Conservation (phyloP, 2,329 filamentous ascomycete genomes). For the Coniochaeta sp. region DNA sequence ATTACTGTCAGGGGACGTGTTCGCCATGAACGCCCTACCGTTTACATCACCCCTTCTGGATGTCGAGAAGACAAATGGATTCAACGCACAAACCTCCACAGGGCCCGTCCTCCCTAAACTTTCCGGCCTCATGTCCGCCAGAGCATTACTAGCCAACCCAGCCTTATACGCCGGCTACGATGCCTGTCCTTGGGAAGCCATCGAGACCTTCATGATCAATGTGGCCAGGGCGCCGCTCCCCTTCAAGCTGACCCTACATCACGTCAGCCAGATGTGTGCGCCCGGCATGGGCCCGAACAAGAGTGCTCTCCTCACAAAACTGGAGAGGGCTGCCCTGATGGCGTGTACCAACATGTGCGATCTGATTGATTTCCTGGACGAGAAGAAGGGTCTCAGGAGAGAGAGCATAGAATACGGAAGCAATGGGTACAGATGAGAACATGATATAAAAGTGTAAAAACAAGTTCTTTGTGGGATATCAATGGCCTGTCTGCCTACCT, state of each 20-base stretch:
- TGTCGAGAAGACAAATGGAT: slow-evolving; percentile 6
- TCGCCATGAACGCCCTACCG: slow-evolving; percentile 44
- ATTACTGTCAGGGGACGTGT: slow-evolving; percentile 63
- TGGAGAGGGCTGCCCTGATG: slow-evolving; percentile 44
- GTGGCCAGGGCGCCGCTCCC: slow-evolving; percentile 51
- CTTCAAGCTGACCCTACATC: slow-evolving; percentile 56
- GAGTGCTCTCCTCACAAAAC: slow-evolving; percentile 43
- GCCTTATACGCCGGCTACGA: slow-evolving; percentile 53
- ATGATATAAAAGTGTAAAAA: background rate
- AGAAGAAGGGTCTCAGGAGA: slow-evolving; percentile 24
- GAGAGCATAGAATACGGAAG: background rate
- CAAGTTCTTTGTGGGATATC: slow-evolving; percentile 9
- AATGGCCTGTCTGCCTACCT: slow-evolving; percentile 3
- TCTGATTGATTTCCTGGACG: slow-evolving; percentile 53
- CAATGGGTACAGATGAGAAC: background rate
- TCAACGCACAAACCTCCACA: slow-evolving; percentile 1
- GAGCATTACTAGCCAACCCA: slow-evolving; percentile 60
- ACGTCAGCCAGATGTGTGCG: slow-evolving; percentile 59
- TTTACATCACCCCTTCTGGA: slow-evolving; percentile 26
- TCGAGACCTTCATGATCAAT: slow-evolving; percentile 55
- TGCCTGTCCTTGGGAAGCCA: slow-evolving; percentile 53
- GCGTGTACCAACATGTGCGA: slow-evolving; percentile 46
- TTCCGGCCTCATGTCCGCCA: slow-evolving; percentile 61
- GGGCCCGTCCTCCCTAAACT: slow-evolving; percentile 36
- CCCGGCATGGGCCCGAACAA: slow-evolving; percentile 48